Conservation (phyloP, 1,139 yeast genomes). For the Geotrichum citri-aurantii region DNA sequence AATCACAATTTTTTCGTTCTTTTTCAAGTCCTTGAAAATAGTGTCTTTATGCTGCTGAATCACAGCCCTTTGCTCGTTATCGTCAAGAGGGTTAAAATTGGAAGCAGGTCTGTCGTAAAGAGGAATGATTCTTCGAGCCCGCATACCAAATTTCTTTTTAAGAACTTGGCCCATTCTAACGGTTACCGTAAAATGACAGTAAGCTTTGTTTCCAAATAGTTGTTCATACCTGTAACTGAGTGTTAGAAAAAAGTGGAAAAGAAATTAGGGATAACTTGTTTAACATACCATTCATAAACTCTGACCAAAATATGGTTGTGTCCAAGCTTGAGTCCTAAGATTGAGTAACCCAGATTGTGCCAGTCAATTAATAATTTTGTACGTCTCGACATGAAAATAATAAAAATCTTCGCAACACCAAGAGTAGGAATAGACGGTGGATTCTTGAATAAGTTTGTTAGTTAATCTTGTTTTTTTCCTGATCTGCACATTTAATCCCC, state of each 20-base stretch:
- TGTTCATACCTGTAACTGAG: constrained; percentile 28
- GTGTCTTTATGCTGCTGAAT: constrained; percentile 31
- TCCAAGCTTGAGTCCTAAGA: constrained; percentile 60
- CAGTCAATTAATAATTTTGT: constrained; percentile 78
- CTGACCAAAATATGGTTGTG: constrained; percentile 57
- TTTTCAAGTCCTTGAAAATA: constrained; percentile 40
- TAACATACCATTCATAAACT: constrained; percentile 39
- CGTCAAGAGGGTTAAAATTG: constrained; percentile 53
- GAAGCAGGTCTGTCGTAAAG: constrained; percentile 43
- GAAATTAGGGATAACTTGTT: not conserved
- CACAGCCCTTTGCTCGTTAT: constrained; percentile 36
- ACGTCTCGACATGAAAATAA: constrained; percentile 49
- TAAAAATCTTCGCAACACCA: constrained; percentile 54
- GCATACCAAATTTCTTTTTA: constrained; percentile 48
- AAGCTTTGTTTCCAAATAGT: constrained; percentile 54
- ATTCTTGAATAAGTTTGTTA: constrained; percentile 43
- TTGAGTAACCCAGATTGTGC: constrained; percentile 91
- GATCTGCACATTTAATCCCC: not conserved
- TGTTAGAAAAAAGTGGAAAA: constrained; percentile 5
- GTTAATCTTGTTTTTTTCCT: not conserved
- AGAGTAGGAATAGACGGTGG: constrained; percentile 91
- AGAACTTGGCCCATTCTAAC: constrained; percentile 62
- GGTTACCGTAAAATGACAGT: constrained; percentile 76
- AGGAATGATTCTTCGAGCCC: constrained; percentile 37
- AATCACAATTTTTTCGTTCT: constrained; percentile 56